Conservation (phyloP, 1,284 basidiomycete genomes). For the Microstroma glucosiphilum region DNA sequence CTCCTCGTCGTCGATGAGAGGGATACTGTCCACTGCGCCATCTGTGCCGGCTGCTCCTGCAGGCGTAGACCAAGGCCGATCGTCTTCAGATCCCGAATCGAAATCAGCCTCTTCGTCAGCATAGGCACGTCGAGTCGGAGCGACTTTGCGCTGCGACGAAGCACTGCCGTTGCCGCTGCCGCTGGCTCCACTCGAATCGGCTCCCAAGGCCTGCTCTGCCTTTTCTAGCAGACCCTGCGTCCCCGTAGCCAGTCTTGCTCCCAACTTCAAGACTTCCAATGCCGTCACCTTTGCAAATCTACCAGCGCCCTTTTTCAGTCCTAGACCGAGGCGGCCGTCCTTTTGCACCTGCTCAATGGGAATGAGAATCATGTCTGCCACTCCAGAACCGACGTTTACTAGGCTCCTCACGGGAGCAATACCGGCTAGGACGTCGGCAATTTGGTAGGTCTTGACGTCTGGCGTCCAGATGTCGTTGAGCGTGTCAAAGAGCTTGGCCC, state of each 20-base stretch:
- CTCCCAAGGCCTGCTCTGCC: slow-evolving; percentile 82
- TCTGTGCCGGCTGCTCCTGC: background rate
- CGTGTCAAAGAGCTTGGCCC: slow-evolving; percentile 77
- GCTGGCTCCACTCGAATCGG: slow-evolving; percentile 50
- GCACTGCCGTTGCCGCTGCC: slow-evolving; percentile 63
- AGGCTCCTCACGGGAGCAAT: slow-evolving; percentile 80
- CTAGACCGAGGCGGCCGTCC: slow-evolving; percentile 84
- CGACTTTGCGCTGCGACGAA: slow-evolving; percentile 16
- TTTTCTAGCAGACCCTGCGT: slow-evolving; percentile 95
- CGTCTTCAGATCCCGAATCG: slow-evolving; percentile 8
- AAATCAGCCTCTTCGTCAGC: slow-evolving; percentile 52
- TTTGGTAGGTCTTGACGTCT: slow-evolving; percentile 95
- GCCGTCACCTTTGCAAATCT: slow-evolving; percentile 89
- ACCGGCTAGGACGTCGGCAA: slow-evolving; percentile 94
- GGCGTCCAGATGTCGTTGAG: slow-evolving; percentile 98
- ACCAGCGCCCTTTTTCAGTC: slow-evolving; percentile 86
- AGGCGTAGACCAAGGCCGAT: background rate
- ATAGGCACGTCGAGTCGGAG: slow-evolving; percentile 13
- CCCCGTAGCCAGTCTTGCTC: slow-evolving; percentile 88
- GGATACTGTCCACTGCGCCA: background rate
- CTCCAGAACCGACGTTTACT: slow-evolving; percentile 91
- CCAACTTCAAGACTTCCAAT: slow-evolving; percentile 86
- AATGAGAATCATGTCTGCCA: slow-evolving; percentile 87
- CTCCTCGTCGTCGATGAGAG: slow-evolving; percentile 9
- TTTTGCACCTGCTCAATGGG: slow-evolving; percentile 97